Base-by-base conservation (phyloP, 2,329 filamentous ascomycete species). In the Sporothrix luriei region DNA sequence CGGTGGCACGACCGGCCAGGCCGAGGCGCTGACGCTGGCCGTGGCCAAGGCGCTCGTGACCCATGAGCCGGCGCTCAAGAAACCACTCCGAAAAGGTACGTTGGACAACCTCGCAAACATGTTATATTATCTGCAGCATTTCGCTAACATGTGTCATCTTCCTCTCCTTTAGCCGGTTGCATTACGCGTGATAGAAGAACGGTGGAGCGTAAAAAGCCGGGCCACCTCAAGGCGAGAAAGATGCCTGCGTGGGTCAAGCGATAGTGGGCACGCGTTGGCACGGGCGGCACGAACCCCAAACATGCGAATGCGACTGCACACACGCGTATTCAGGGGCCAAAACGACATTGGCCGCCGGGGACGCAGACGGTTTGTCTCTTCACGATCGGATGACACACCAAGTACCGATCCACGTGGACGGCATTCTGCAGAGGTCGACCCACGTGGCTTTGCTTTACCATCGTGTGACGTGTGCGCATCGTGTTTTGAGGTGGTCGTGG, bases 141-240 rank as follows among this genome's bases (percentile, higher is more conserved):
- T 51, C 33, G 49, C 68, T 77, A 73, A 72, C 66, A 38, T 62
- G 19, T 13, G 19, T 13, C 11, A 1, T 40, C 14, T 16, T 33
- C 21, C 19, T 71, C 70, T 73, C 72, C 75, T 76, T 69, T 79
- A 99, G 95, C 94, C 78, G 96, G 96, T 73, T 93, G 91, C 80
- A 87, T 99, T 73, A 96, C 94, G 67, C 91, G 94, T 77, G 94
- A 99, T 83, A 87, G 90, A 70, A 93, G 94, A 82, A 89, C 85
- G 77, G 96, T 99, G 75, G 95, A 99, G 83, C 94, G 95, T 80
- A 99, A 99, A 90, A 98, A 99, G 87, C 88, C 93, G 70, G 96
- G 95, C 75, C 92, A 93, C 77, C 81, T 97, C 82, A 99, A 99
- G 87, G 94, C 95, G 70, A 91, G 95, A 82, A 99, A 99, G 89